A percentile compares a stretch with the other conserved stretches of the same genome.
These are phyloP conservation scores for Tricholoma hemisulphureum DNA, from an alignment of 768 basidiomycete species.

Conservation along the genomic window DNA sequence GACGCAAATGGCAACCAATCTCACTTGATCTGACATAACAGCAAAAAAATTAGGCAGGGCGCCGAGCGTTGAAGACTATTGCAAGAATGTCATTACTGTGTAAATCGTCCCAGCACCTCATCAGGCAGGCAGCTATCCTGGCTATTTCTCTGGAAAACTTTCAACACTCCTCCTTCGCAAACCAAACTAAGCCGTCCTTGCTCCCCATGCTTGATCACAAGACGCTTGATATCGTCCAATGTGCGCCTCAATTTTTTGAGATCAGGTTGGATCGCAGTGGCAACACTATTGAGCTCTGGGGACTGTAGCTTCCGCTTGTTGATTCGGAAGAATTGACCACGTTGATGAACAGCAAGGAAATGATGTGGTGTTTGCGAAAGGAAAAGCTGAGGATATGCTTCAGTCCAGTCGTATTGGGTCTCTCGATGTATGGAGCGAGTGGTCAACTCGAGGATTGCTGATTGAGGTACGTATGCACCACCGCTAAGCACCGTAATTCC, in stretches of 20 bases:
- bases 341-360: constrained; percentile 56
- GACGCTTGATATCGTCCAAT: constrained; percentile 43
- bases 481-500: constrained; percentile 22
- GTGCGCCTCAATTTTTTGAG: constrained; percentile 39
- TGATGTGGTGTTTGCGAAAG: constrained; percentile 66
- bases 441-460: constrained; percentile 45
- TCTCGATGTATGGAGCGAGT: constrained; percentile 38
- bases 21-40: no score
- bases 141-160: constrained; percentile 49
- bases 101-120: constrained; percentile 36
- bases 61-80: no score
- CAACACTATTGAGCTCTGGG: constrained; percentile 31
- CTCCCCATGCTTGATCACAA: constrained; percentile 52
- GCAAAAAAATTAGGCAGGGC: no score
- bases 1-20: no score
- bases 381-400: constrained; percentile 63
- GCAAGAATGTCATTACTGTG: no score
- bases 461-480: constrained; percentile 37
- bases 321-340: constrained; percentile 51
- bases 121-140: constrained; percentile 46
- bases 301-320: constrained; percentile 45
- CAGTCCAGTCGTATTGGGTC: constrained; percentile 49
- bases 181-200: constrained; percentile 56
- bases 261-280: constrained; percentile 30
- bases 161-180: constrained; percentile 42